Percentiles rank a stretch among this genome's conserved stretches.
These are phyloP conservation scores for Aechmea fasciata DNA, from an alignment of 176 grass and related monocot genomes.

Conservation along the genomic window DNA sequence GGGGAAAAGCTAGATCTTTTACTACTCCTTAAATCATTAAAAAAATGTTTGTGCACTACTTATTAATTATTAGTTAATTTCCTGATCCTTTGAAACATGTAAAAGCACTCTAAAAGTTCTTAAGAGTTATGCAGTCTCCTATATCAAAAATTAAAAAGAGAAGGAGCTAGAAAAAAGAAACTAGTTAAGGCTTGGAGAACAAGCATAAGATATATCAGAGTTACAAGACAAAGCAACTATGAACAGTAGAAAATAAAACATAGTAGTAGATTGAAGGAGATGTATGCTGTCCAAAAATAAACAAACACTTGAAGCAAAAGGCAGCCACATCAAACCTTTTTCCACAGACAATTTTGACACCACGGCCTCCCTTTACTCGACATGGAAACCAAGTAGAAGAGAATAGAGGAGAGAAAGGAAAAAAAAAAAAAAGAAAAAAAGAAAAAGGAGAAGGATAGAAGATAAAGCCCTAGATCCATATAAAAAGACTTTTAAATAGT, in stretches of 20 bases:
- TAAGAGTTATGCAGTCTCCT: neutral
- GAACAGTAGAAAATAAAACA: conserved; percentile 2
- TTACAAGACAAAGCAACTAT: neutral
- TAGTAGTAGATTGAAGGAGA: neutral
- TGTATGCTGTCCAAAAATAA: neutral
- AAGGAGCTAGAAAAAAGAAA: neutral
- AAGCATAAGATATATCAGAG: neutral
- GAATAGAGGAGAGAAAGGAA: neutral
- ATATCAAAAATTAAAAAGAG: neutral
- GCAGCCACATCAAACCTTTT: neutral
- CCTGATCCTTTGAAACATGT: neutral
- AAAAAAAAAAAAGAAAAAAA: neutral
- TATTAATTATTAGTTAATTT: no score
- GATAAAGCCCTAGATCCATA: neutral
- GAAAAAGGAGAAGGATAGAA: neutral
- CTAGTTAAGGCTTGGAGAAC: neutral
- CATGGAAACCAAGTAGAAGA: conserved; percentile 9
- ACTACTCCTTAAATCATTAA: no score
- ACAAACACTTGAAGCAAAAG: conserved; percentile 2
- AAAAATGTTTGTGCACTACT: no score
- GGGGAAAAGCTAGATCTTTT: no score
- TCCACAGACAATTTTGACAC: neutral
- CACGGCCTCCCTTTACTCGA: conserved; percentile 1
- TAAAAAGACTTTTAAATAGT: neutral
- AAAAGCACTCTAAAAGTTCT: neutral